Conservation (phyloP, 257 asterid species). For the Salvia miltiorrhiza region DNA sequence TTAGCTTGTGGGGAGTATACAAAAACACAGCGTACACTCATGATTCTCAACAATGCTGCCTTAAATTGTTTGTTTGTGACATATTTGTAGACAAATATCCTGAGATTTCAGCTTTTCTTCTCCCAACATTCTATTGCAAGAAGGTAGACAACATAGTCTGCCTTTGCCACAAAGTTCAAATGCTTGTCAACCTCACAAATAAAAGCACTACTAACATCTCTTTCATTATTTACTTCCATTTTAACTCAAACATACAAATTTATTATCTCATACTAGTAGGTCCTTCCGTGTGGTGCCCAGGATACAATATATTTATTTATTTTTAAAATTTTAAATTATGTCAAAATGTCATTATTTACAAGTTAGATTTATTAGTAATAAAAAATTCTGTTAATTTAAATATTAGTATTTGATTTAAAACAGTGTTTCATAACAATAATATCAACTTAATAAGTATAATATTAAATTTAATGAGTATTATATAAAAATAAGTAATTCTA, state of each 20-base stretch:
- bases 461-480: too few species aligned
- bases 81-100: slow-evolving; percentile 29
- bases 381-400: too few species aligned
- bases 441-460: too few species aligned
- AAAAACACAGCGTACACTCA: background rate
- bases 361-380: too few species aligned
- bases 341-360: too few species aligned
- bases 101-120: slow-evolving; percentile 30
- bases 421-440: too few species aligned
- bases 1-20: background rate
- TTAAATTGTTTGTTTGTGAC: slow-evolving; percentile 29
- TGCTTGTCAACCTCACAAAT: slow-evolving; percentile 19
- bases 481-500: too few species aligned
- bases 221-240: background rate
- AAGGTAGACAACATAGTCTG: slow-evolving; percentile 24
- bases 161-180: slow-evolving; percentile 20
- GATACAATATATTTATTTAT: too few species aligned
- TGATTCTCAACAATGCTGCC: slow-evolving; percentile 9
- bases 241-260: background rate
- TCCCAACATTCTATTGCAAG: slow-evolving; percentile 19
- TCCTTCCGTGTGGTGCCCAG: too few species aligned
- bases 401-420: too few species aligned
- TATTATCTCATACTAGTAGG: too few species aligned
- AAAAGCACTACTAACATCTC: background rate
- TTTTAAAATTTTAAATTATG: too few species aligned